Conservation (phyloP, 2,329 filamentous ascomycete species). For the Exutisphaerella laricina region DNA sequence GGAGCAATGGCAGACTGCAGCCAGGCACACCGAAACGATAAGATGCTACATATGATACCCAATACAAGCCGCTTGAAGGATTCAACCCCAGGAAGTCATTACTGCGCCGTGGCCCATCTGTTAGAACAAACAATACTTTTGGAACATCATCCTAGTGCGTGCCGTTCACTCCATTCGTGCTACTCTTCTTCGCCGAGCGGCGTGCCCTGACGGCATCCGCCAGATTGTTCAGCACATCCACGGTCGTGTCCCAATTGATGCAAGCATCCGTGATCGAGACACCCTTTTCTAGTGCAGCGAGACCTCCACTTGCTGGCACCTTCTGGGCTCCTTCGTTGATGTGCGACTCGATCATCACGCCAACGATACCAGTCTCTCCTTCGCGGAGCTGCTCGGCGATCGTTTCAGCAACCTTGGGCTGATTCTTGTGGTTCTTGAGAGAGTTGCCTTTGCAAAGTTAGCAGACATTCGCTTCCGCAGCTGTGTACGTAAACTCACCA, state of each 20-base stretch:
- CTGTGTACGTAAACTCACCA: constrained; percentile 50
- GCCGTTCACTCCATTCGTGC: constrained; percentile 15
- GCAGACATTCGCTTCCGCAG: neutral
- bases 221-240: constrained; percentile 74
- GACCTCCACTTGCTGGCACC: constrained; percentile 70
- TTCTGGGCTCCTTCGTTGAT: constrained; percentile 78
- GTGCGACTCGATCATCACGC: constrained; percentile 98
- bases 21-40: neutral
- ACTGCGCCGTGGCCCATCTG: too few relatives aligned
- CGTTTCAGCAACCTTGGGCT: constrained; percentile 81
- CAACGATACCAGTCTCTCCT: constrained; percentile 83
- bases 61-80: neutral
- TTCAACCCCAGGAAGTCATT: too few relatives aligned
- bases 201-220: constrained; percentile 76
- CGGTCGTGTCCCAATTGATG: constrained; percentile 85
- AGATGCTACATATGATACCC: neutral
- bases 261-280: constrained; percentile 95
- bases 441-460: constrained; percentile 67
- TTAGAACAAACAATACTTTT: too few relatives aligned
- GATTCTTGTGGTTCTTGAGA: constrained; percentile 94
- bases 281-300: constrained; percentile 72
- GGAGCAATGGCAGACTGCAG: neutral
- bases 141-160: too few relatives aligned
- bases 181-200: constrained; percentile 48
- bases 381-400: constrained; percentile 80